Evolutionary conservation across 108 stramenopile species (phyloP), one percentile per base, ranked within the genome.

Genomic region (Nannochloropsis gaditana): DNA sequence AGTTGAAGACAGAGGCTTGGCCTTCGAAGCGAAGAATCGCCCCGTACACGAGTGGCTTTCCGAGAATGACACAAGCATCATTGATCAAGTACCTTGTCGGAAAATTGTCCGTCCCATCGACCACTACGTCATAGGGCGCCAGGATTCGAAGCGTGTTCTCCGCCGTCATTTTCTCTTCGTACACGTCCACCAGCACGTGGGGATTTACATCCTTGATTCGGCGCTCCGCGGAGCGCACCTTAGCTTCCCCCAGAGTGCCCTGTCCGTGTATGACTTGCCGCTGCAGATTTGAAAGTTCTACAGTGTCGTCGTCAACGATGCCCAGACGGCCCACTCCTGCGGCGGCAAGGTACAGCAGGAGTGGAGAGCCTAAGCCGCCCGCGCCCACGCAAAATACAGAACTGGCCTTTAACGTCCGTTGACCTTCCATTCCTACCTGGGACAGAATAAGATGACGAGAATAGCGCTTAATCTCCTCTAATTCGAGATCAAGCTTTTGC

Each of bases 81-180:
- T 94, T 94, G 43, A 98, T 92, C 59, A 97, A 85, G 88, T 99
- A 99, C 87, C 96, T 96, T 31, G 97, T 95, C 9, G 95, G 95
- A 84, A 97, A 97, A 80, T 97, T 99, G 83, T 99, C 98, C 73
- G 92, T 93, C 11, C 95, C 96, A 86, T 99, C 98, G 9, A 99
- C 84, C 17, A 97, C 93, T 9, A 97, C 86, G 89, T 95, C 93
- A 88, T 86, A 84, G 41, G 1, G 84, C 45, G 21, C 91, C 84
- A 83, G 6, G 43, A 92, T 82, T 5, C 50, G 21, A 1, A 84
- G 41, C 11, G 85, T 91, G 83, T 92, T 93, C 15, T 44, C 83
- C 45, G 80, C 83, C n/a, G 87, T 90, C 43, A 93, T 83, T 42
- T 82, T 80, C 41, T 79, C 87, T 42, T 43, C 85, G 45, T 86